These are phyloP conservation scores for Leucaena leucocephala DNA, from an alignment of 306 rosid species.

Conservation along the genomic window DNA sequence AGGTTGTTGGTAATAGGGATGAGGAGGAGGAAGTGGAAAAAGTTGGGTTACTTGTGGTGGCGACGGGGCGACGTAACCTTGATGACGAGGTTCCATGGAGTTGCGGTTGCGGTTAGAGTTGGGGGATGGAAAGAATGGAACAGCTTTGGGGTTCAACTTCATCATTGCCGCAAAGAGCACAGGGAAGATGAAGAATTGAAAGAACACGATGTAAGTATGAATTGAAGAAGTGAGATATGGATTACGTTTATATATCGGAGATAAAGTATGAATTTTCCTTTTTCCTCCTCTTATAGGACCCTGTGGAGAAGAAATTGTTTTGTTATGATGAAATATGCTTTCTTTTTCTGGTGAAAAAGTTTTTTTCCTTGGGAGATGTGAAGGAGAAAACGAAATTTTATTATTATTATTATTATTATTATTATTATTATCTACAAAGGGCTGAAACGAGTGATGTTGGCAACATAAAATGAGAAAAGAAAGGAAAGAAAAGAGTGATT, in stretches of 20 bases:
- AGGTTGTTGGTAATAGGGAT: background rate
- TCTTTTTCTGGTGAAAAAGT: no score
- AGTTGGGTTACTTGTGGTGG: background rate
- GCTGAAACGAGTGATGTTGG: background rate
- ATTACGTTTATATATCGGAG: background rate
- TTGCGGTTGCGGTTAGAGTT: background rate
- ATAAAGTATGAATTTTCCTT: no score
- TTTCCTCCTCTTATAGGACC: no score
- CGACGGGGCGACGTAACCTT: background rate
- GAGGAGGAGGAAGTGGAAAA: background rate
- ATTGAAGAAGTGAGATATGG: no score
- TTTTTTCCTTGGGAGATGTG: no score
- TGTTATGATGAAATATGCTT: no score
- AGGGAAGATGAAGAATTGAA: no score
- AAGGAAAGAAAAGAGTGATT: background rate
- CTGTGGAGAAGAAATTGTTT: no score
- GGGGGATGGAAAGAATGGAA: background rate
- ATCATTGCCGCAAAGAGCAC: background rate
- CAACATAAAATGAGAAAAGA: no score
- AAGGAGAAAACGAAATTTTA: no score
- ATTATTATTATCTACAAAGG: no score
- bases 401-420: no score
- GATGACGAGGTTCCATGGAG: background rate
- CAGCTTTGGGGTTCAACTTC: background rate
- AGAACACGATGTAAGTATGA: background rate